Conservation (phyloP, 441 rosid species). For the Geranium incanum region DNA sequence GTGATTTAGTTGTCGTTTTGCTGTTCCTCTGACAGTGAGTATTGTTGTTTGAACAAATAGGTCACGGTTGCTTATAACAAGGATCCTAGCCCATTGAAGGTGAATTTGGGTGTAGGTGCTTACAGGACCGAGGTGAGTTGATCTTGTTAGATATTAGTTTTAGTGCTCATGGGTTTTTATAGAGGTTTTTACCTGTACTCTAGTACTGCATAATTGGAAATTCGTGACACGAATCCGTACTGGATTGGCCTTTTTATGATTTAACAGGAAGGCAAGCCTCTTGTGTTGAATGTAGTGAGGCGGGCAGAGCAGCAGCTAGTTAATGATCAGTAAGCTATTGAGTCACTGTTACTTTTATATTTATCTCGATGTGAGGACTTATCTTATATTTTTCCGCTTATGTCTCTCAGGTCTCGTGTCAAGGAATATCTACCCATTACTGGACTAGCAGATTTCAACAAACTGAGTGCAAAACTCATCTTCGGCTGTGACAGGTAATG, state of each 20-base stretch:
- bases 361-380: neutral
- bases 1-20: neutral
- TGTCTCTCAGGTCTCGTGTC: slow-evolving; percentile 16
- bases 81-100: neutral
- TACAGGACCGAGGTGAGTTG: slow-evolving; percentile 8
- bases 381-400: neutral
- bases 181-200: neutral
- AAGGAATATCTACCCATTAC: slow-evolving; percentile 25
- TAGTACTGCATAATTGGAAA: neutral
- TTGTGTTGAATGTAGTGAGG: slow-evolving; percentile 54
- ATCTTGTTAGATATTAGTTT: neutral
- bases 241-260: slow-evolving; percentile 13
- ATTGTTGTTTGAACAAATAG: slow-evolving; percentile 5
- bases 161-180: neutral
- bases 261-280: slow-evolving; percentile 64
- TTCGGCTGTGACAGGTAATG: slow-evolving; percentile 25
- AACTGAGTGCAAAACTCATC: slow-evolving; percentile 28
- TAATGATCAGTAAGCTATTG: slow-evolving; percentile 42
- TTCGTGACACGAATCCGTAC: neutral
- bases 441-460: slow-evolving; percentile 27
- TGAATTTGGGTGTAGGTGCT: slow-evolving; percentile 11
- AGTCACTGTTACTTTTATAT: slow-evolving; percentile 3
- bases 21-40: neutral
- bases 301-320: slow-evolving; percentile 55
- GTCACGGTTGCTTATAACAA: neutral